These are phyloP conservation scores for Aspergillus neotritici DNA, from an alignment of 2,329 filamentous ascomycete species.

Conservation along the genomic window DNA sequence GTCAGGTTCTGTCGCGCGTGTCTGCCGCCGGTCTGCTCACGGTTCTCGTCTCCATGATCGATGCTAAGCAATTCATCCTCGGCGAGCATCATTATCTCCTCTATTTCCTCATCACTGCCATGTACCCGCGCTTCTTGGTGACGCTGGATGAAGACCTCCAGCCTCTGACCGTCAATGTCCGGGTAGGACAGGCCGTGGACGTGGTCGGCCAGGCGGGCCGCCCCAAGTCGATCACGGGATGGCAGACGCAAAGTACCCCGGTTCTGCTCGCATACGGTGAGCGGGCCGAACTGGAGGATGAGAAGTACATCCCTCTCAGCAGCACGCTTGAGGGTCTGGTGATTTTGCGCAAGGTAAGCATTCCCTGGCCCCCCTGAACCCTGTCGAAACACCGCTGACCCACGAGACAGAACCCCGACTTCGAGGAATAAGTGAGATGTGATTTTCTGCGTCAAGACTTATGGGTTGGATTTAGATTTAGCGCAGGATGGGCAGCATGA, in stretches of 20 bases:
- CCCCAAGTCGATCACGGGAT: conserved; percentile 98
- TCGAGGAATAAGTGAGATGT: conserved; percentile 30
- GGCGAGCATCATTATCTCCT: conserved; percentile 82
- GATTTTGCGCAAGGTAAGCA: conserved; percentile 86
- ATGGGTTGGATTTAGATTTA: conserved; percentile 15
- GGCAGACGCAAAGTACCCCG: conserved; percentile 99
- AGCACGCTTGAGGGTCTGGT: conserved; percentile 90
- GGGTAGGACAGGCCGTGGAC: conserved; percentile 95
- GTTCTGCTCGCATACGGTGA: conserved; percentile 92
- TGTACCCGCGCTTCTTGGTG: conserved; percentile 93
- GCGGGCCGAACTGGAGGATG: conserved; percentile 92
- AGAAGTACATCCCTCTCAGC: conserved; percentile 90
- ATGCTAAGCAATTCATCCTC: conserved; percentile 79
- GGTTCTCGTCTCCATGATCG: conserved; percentile 87
- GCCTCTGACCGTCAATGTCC: conserved; percentile 90
- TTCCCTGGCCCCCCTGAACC: not conserved
- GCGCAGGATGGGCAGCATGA: conserved; percentile 12
- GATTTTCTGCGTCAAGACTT: conserved; percentile 15
- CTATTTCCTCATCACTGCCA: conserved; percentile 93
- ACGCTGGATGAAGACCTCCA: conserved; percentile 93
- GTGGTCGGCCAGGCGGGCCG: conserved; percentile 95
- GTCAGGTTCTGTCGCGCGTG: conserved; percentile 88
- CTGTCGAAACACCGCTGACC: conserved; percentile 19
- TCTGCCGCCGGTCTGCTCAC: conserved; percentile 83
- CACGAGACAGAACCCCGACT: conserved; percentile 41